Base-by-base conservation (phyloP, 768 basidiomycete genomes). In the Atractiella rhizophila region DNA sequence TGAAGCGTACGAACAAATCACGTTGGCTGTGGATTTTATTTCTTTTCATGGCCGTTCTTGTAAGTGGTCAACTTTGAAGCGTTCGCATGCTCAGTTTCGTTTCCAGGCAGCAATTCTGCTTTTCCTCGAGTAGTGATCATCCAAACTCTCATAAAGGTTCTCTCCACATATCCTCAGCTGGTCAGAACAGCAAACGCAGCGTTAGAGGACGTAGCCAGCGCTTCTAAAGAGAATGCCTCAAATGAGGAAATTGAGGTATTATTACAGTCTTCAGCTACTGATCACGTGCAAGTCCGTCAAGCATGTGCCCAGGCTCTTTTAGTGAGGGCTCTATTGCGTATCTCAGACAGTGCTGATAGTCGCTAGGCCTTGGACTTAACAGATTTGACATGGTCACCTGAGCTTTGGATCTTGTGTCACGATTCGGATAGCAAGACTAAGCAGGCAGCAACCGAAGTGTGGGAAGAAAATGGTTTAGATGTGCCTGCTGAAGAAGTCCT, bases 391-490 rank as follows among this genome's bases (percentile, higher is more conserved):
- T 98, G 85, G 76, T 79, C 76, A 2, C 70, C 77, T 0, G 73
- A 79, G 54, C 58, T 98, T 1, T 80, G 81, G 73, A 66, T 94
- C 28, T 77, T 77, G 4, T 73, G 69, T 39, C 82, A 94, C 49
- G 91, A 96, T 44, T 73, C 71, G 39, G 75, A 77, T 47, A 81
- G 83, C 51, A 81, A 86, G 53, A 94, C 86, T 50, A 72, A 72
- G 0, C 65, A 75, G 37, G 62, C 94, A 29, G 85, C 86, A 13
- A 61, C 62, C 19, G 71, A 74, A 46, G 60, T 80, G 9, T 96
- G 86, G 86, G 88, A 91, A 40, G 91, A 94, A 47, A 96, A 96
- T 48, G 86, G 81, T 4, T 58, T 94, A 28, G 82, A 91, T 51
- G 70, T 86, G 9, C 70, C 76, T 0, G 79, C 82, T 48, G 57